These are phyloP conservation scores for Sporisorium graminicola DNA, from an alignment of 1,284 basidiomycete species.

Conservation along the genomic window DNA sequence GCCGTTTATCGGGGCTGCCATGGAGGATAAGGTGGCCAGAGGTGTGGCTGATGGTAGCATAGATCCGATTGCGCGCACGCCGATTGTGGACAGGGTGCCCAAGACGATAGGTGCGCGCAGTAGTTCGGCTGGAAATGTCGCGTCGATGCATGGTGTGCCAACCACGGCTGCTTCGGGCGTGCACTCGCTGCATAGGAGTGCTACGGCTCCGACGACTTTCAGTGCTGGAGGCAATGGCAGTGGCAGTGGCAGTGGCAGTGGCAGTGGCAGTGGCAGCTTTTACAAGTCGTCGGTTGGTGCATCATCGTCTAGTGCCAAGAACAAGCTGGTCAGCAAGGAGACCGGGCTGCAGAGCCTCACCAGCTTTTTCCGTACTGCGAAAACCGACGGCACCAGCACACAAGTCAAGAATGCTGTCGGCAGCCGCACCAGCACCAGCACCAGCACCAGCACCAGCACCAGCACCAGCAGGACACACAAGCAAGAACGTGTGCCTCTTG, in stretches of 20 bases:
- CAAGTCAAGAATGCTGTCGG: background rate
- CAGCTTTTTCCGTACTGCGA: slow-evolving; percentile 29
- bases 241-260: no score
- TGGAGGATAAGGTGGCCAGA: slow-evolving; percentile 69
- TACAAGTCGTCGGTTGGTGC: slow-evolving; percentile 14
- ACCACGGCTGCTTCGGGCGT: background rate
- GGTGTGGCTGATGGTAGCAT: slow-evolving; percentile 81
- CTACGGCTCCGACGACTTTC: slow-evolving; percentile 19
- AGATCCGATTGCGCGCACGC: slow-evolving; percentile 80
- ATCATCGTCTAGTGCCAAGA: slow-evolving; percentile 12
- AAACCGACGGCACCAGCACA: background rate
- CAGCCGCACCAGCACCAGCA: background rate
- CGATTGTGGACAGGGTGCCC: slow-evolving; percentile 72
- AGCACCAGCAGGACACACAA: background rate
- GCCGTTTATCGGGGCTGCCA: slow-evolving; percentile 61
- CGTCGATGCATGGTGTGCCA: background rate
- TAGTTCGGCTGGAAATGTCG: slow-evolving; percentile 21
- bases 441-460: background rate
- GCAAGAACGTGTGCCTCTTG: slow-evolving; percentile 18
- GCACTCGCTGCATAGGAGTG: slow-evolving; percentile 22
- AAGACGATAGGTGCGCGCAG: slow-evolving; percentile 22
- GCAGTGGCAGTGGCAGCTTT: no score
- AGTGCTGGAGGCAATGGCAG: background rate
- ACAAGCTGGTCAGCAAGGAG: slow-evolving; percentile 41
- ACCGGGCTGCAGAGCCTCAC: slow-evolving; percentile 46